Conservation (phyloP, 2,329 filamentous ascomycete species). For the Venturia oleaginea region DNA sequence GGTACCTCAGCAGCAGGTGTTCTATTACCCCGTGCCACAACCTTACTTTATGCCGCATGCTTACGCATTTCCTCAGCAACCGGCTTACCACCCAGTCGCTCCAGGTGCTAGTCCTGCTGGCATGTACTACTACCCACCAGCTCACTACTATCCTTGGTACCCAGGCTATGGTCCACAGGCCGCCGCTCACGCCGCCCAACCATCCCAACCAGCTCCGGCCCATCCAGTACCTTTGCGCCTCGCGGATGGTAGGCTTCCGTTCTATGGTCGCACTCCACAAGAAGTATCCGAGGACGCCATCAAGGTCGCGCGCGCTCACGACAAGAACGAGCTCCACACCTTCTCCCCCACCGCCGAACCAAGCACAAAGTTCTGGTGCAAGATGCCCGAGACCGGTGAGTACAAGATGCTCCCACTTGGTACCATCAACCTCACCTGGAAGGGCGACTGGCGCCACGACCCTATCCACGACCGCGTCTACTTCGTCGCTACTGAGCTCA, state of each 20-base stretch:
- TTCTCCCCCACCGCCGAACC: not conserved
- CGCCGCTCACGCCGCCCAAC: not conserved
- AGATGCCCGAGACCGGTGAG: not conserved
- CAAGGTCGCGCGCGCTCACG: slow-evolving; percentile 1
- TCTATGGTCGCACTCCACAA: slow-evolving; percentile 2
- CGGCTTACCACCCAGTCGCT: slow-evolving; percentile 1
- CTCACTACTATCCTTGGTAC: not conserved
- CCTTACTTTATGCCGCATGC: slow-evolving; percentile 1
- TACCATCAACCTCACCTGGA: not conserved
- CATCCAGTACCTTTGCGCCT: not conserved
- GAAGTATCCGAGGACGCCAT: slow-evolving; percentile 2
- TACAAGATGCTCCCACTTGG: slow-evolving; percentile 3
- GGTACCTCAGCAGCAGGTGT: not conserved
- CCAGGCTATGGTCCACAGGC: slow-evolving; percentile 1
- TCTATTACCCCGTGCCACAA: not conserved
- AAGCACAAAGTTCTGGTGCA: not conserved
- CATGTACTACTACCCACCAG: slow-evolving; percentile 4
- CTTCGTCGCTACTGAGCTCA: slow-evolving; percentile 3
- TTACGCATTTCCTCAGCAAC: slow-evolving; percentile 1
- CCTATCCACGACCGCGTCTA: slow-evolving; percentile 1
- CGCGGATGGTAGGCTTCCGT: not conserved
- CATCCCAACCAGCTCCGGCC: not conserved
- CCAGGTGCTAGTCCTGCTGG: not conserved
- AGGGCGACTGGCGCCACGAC: not conserved
- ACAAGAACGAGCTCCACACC: not conserved